Evolutionary conservation across 306 rosid genomes (phyloP).

Genomic region (Gleditsia sinensis): DNA sequence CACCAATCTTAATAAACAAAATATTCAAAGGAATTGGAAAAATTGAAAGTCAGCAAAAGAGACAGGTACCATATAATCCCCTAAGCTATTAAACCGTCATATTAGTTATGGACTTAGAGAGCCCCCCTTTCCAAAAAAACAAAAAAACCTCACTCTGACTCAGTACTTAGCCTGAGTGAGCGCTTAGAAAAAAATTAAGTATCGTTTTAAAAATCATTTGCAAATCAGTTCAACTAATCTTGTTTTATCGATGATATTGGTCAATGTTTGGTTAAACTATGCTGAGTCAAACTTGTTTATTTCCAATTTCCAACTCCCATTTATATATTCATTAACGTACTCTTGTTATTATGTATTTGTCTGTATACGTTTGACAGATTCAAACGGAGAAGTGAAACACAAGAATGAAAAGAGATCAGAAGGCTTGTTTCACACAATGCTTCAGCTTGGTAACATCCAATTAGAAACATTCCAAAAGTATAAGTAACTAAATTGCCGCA

Average conservation of each 20-base stretch:
- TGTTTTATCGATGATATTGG: background rate
- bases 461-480: background rate
- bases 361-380: background rate
- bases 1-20: constrained; percentile 22
- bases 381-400: background rate
- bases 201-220: background rate
- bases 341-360: background rate
- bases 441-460: background rate
- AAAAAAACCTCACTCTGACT: too few relatives aligned
- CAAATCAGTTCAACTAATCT: background rate
- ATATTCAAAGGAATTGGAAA: constrained; percentile 31
- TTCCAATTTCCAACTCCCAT: background rate
- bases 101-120: background rate
- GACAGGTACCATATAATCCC: constrained; percentile 5
- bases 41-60: constrained; percentile 12
- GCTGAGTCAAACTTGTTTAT: background rate
- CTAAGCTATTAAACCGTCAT: constrained; percentile 4
- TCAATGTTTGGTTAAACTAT: background rate
- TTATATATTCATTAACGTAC: background rate
- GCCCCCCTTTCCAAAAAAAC: too few relatives aligned
- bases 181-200: background rate
- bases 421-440: background rate
- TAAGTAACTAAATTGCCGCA: background rate
- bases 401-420: background rate
- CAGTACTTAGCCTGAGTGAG: too few relatives aligned